Conservation (phyloP, 495 filamentous ascomycete genomes). For the Aspergillus mulundensis region DNA sequence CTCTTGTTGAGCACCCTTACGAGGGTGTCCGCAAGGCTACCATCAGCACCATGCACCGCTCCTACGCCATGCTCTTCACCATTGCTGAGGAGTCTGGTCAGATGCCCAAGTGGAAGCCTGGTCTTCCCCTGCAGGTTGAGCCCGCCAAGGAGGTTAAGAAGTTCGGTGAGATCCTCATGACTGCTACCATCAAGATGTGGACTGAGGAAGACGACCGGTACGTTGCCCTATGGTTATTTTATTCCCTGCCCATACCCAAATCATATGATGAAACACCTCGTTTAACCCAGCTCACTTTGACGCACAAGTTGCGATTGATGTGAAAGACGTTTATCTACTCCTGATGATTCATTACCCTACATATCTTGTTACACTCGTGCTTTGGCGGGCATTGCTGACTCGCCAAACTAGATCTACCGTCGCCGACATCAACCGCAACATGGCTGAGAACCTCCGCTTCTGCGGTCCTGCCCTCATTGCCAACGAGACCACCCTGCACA, state of each 20-base stretch:
- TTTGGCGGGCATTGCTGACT: slow-evolving; percentile 35
- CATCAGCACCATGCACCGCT: slow-evolving; percentile 84
- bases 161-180: slow-evolving; percentile 82
- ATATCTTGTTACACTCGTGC: background rate
- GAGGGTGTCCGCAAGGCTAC: slow-evolving; percentile 92
- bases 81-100: slow-evolving; percentile 76
- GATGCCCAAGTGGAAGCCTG: slow-evolving; percentile 81
- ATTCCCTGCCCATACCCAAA: slow-evolving; percentile 11
- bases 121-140: slow-evolving; percentile 75
- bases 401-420: slow-evolving; percentile 64
- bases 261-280: slow-evolving; percentile 80
- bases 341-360: slow-evolving; percentile 25
- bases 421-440: slow-evolving; percentile 91
- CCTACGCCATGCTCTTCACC: slow-evolving; percentile 87
- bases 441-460: slow-evolving; percentile 87
- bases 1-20: slow-evolving; percentile 79
- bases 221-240: slow-evolving; percentile 37
- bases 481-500: slow-evolving; percentile 57
- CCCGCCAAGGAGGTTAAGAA: slow-evolving; percentile 73
- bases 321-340: slow-evolving; percentile 67
- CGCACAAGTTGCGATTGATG: slow-evolving; percentile 78
- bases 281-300: slow-evolving; percentile 99
- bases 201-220: slow-evolving; percentile 89
- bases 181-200: slow-evolving; percentile 80
- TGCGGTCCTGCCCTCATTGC: slow-evolving; percentile 84